Conservation (phyloP, 2,329 filamentous ascomycete species). For the Penicillium concentricum region DNA sequence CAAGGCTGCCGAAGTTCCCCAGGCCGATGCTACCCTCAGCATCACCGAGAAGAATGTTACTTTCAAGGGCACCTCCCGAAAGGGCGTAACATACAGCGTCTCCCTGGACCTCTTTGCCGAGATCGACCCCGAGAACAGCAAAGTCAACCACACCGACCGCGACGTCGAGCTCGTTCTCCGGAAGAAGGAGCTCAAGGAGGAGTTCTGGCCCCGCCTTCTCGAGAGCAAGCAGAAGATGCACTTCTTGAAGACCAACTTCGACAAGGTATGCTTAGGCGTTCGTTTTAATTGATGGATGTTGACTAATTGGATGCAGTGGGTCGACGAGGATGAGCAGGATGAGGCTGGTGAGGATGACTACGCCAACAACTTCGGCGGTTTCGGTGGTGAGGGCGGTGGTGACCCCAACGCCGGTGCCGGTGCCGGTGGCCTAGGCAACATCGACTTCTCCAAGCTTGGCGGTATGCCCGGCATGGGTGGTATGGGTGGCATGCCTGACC, state of each 20-base stretch:
- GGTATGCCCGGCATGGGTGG: slow-evolving; percentile 50
- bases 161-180: slow-evolving; percentile 86
- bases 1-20: slow-evolving; percentile 78
- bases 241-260: slow-evolving; percentile 98
- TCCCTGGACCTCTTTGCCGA: slow-evolving; percentile 85
- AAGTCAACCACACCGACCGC: slow-evolving; percentile 83
- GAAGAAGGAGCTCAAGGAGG: slow-evolving; percentile 94
- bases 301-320: slow-evolving; percentile 61
- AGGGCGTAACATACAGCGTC: slow-evolving; percentile 84
- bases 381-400: slow-evolving; percentile 31
- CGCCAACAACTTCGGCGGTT: slow-evolving; percentile 53
- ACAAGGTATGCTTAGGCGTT: slow-evolving; percentile 64
- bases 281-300: neutral
- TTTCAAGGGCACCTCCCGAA: slow-evolving; percentile 81
- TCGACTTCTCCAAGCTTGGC: slow-evolving; percentile 91
- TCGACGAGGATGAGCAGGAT: slow-evolving; percentile 98
- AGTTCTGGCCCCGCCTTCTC: slow-evolving; percentile 93
- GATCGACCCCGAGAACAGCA: slow-evolving; percentile 81
- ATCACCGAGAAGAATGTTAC: slow-evolving; percentile 72
- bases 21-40: slow-evolving; percentile 75
- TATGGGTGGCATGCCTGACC: slow-evolving; percentile 53
- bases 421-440: slow-evolving; percentile 69
- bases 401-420: slow-evolving; percentile 8
- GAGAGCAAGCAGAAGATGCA: slow-evolving; percentile 88
- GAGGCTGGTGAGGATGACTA: slow-evolving; percentile 78